phyloP scores from a whole-genome alignment of 2,329 filamentous ascomycete species.

The Scedosporium minutisporum region DNA sequence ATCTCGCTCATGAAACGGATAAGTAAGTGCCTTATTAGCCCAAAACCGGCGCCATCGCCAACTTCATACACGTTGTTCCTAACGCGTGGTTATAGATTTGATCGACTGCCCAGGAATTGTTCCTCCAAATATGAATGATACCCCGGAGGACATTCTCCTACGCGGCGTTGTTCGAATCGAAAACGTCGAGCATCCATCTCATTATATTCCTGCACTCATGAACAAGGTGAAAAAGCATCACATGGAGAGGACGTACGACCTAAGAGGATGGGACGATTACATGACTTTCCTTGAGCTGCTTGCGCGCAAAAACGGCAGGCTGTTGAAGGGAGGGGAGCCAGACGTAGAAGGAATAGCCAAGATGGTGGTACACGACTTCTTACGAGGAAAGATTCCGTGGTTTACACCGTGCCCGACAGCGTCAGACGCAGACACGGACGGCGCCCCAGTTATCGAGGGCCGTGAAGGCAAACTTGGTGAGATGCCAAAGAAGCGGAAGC shows the following conservation, averaged over 20 bases:
- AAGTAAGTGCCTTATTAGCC: constrained; percentile 16
- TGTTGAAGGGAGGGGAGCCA: constrained; percentile 87
- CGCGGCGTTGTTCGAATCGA: constrained; percentile 89
- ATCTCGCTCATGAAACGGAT: constrained; percentile 92
- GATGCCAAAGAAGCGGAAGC: constrained; percentile 73
- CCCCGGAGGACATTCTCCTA: constrained; percentile 77
- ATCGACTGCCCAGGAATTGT: constrained; percentile 97
- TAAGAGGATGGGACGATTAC: constrained; percentile 67
- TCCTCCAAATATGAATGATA: constrained; percentile 75
- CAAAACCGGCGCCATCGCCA: background rate
- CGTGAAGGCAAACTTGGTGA: constrained; percentile 74
- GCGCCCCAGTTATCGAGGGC: constrained; percentile 48
- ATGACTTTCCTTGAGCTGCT: constrained; percentile 80
- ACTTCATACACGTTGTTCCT: constrained; percentile 21
- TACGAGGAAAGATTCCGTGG: constrained; percentile 93
- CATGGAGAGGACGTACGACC: constrained; percentile 84
- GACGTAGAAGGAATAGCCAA: constrained; percentile 93
- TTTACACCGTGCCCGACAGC: constrained; percentile 66
- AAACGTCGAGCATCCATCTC: constrained; percentile 91
- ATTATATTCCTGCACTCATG: constrained; percentile 83
- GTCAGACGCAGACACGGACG: constrained; percentile 37
- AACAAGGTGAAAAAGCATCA: constrained; percentile 74
- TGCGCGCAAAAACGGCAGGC: constrained; percentile 74
- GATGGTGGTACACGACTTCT: constrained; percentile 94
- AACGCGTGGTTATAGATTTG: constrained; percentile 29